Base-by-base conservation (phyloP, 2,329 filamentous ascomycete species). In the Arthrinium puccinioides region DNA sequence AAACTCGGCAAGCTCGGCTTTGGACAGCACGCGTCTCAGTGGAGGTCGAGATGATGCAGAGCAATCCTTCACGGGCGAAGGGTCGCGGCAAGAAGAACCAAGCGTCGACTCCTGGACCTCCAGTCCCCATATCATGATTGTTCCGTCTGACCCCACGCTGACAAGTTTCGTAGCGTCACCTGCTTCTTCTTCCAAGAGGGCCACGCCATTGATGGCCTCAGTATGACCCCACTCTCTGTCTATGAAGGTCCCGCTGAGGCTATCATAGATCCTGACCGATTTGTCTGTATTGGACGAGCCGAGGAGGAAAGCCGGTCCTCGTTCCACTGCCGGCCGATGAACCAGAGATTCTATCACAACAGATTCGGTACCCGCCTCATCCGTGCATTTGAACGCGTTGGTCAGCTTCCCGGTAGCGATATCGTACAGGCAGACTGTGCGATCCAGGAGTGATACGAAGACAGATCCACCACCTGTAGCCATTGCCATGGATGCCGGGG, bases 211-310 rank as follows among this genome's bases (percentile, higher is more conserved):
- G 45, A 98, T 87, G 8, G 89, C 84, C 55, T 96, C 89, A 0
- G 89, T 95, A 50, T 98, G 92, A 1, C 92, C 92, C 77, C 88
- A 96, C 62, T 97, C 92, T 27, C 87, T 79, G 35, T 88, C 84
- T 20, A 97, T 64, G 40, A 98, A 82, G 2, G 68, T 64, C 8
- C 90, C 89, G 28, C 77, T 80, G 43, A 83, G 80, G 21, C 78
- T 70, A 48, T 95, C 86, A 52, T 98, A 98, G 13, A 98, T 67
- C 24, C 92, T 74, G 39, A 98, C 82, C 1, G 92, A 97, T 57
- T 97, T 98, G 60, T 98, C 92, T 1, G 87, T 95, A 49, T 89
- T 89, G 8, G 90, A 96, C 9, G 92, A 74, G n/a, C 87, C 89
- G 14, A 92, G 72, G 36, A 98, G 71, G 35, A 94, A 74, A 20